Conservation (phyloP, 78 protist species). For the Mantamonas sphyraenae region DNA sequence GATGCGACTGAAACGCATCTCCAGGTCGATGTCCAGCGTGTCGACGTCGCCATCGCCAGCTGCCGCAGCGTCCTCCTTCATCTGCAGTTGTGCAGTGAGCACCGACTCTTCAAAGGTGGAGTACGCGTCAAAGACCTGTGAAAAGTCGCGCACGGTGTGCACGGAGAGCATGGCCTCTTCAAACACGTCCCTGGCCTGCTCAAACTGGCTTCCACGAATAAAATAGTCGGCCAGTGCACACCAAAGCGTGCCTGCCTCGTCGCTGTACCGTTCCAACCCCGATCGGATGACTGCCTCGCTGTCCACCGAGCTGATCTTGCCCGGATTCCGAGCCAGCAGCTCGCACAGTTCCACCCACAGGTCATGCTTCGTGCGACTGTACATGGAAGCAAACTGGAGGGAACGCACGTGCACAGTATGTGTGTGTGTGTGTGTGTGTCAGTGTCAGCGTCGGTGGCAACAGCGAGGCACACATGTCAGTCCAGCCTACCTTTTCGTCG, state of each 20-base stretch:
- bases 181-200: constrained; percentile 89
- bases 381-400: constrained; percentile 49
- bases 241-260: constrained; percentile 92
- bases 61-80: constrained; percentile 7
- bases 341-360: constrained; percentile 91
- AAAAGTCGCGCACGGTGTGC: constrained; percentile 84
- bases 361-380: constrained; percentile 77
- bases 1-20: constrained; percentile 62
- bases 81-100: constrained; percentile 46
- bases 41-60: constrained; percentile 8
- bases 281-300: constrained; percentile 64
- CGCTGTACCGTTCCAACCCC: constrained; percentile 66
- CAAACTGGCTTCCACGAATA: constrained; percentile 82
- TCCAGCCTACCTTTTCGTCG: background rate
- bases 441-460: constrained; percentile 62
- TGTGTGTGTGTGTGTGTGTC: too few relatives aligned
- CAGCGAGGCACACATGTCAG: background rate
- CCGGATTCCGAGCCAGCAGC: constrained; percentile 60
- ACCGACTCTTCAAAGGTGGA: constrained; percentile 79
- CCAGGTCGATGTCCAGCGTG: constrained; percentile 47
- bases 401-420: too few relatives aligned
- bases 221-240: constrained; percentile 82
- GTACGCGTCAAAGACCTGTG: constrained; percentile 90
- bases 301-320: constrained; percentile 9
- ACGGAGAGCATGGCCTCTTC: constrained; percentile 88